Percentiles rank a stretch among this genome's conserved stretches.
These are phyloP conservation scores for Aspergillus luchuensis DNA, from an alignment of 2,329 filamentous ascomycete species.

Conservation along the genomic window DNA sequence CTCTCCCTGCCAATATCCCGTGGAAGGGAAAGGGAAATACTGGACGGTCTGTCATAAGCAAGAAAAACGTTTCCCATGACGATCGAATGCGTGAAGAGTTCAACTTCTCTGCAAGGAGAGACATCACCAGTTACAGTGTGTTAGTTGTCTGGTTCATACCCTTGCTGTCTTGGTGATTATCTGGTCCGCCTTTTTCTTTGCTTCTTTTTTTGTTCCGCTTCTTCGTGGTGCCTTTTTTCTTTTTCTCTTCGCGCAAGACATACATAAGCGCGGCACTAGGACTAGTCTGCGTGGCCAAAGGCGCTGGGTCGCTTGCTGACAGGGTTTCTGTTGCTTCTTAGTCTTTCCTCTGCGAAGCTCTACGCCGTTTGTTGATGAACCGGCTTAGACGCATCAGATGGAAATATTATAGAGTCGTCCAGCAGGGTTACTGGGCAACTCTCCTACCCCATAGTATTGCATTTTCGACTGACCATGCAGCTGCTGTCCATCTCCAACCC, in stretches of 20 bases:
- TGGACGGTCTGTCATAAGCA: not conserved
- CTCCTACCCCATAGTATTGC: not conserved
- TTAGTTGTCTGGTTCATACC: not conserved
- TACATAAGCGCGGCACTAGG: conserved; percentile 4
- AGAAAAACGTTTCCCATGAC: not conserved
- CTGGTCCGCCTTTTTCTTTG: not conserved
- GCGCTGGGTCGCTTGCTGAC: not conserved
- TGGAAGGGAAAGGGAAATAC: not conserved
- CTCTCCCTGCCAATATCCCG: not conserved
- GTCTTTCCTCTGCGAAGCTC: not conserved
- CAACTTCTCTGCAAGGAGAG: not conserved
- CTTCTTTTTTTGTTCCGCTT: not conserved
- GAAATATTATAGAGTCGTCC: not conserved
- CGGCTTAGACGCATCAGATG: not conserved
- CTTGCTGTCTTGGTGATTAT: not conserved
- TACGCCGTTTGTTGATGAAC: no score
- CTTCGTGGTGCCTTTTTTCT: not conserved
- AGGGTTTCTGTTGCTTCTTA: not conserved
- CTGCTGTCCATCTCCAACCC: not conserved
- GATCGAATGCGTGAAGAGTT: not conserved
- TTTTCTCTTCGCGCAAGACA: conserved; percentile 2
- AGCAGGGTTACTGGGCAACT: not conserved
- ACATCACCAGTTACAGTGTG: not conserved
- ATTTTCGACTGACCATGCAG: not conserved
- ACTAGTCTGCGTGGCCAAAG: not conserved